These are phyloP conservation scores for Russula sp. DNA, from an alignment of 768 basidiomycete genomes.

Conservation along the genomic window DNA sequence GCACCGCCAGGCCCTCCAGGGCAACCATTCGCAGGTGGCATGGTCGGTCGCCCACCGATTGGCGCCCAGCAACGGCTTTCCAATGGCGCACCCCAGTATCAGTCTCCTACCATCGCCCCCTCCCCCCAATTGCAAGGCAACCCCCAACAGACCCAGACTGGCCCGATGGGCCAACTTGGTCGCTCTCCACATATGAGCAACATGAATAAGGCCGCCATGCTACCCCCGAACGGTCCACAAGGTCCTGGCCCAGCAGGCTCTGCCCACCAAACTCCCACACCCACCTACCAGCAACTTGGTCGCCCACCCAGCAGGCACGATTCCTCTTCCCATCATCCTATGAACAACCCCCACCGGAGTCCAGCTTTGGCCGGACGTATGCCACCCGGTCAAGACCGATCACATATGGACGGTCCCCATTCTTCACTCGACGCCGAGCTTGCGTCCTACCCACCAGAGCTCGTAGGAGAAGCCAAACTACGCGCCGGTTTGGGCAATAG, in stretches of 20 bases:
- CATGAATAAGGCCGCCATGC: conserved; percentile 40
- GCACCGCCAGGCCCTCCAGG: conserved; percentile 15
- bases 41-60: conserved; percentile 32
- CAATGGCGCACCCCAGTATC: conserved; percentile 47
- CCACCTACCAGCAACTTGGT: conserved; percentile 39
- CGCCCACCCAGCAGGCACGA: conserved; percentile 58
- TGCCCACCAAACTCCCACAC: conserved; percentile 36
- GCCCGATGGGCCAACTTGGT: conserved; percentile 46
- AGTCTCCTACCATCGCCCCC: conserved; percentile 59
- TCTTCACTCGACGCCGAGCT: conserved; percentile 39
- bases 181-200: conserved; percentile 45
- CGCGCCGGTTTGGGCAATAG: conserved; percentile 44
- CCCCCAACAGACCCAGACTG: conserved; percentile 31
- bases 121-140: conserved; percentile 46
- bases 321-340: conserved; percentile 31
- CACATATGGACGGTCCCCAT: conserved; percentile 23
- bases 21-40: conserved; percentile 9
- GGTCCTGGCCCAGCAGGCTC: conserved; percentile 36
- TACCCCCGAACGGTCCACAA: conserved; percentile 42
- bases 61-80: conserved; percentile 39
- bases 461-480: conserved; percentile 35
- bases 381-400: conserved; percentile 32
- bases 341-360: conserved; percentile 48
- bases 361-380: conserved; percentile 50
- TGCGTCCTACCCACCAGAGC: conserved; percentile 32